Conservation (phyloP, 352 stramenopile genomes). For the Pythium sp. region DNA sequence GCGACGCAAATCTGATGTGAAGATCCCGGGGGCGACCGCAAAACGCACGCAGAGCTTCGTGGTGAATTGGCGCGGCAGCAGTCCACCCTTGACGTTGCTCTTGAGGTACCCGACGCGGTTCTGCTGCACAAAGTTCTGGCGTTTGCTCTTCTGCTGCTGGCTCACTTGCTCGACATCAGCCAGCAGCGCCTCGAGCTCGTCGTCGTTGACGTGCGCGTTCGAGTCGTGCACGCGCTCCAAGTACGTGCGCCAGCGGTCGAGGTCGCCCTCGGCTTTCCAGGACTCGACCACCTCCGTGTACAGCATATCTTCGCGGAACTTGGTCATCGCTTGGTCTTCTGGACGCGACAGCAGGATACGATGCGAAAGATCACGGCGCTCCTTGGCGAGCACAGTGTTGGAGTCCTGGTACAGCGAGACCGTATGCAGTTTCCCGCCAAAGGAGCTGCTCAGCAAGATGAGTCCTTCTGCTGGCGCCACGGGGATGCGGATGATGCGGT, state of each 20-base stretch:
- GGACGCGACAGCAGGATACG: conserved; percentile 45
- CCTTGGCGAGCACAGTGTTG: conserved; percentile 59
- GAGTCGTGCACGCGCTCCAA: conserved; percentile 53
- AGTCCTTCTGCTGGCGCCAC: conserved; percentile 87
- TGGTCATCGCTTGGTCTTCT: conserved; percentile 54
- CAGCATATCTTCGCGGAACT: conserved; percentile 72
- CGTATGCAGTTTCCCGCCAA: conserved; percentile 75
- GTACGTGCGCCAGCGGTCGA: conserved; percentile 58
- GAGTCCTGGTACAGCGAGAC: conserved; percentile 71
- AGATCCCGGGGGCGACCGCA: conserved; percentile 66
- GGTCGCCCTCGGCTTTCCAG: conserved; percentile 48
- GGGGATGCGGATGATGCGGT: conserved; percentile 80
- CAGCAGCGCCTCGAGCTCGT: conserved; percentile 35
- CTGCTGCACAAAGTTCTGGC: conserved; percentile 45
- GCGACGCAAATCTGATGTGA: conserved; percentile 63
- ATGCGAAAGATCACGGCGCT: conserved; percentile 52
- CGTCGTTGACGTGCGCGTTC: conserved; percentile 44
- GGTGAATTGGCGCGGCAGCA: conserved; percentile 72
- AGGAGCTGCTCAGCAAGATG: conserved; percentile 78
- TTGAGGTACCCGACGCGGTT: conserved; percentile 42
- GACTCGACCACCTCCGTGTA: conserved; percentile 60
- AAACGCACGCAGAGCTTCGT: conserved; percentile 79
- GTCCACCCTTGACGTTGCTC: conserved; percentile 37
- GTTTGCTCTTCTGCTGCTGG: conserved; percentile 37
- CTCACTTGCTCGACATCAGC: conserved; percentile 32